Base-by-base conservation (phyloP, 192 early-diverging fungal species). In the Linnemannia hyalina region DNA sequence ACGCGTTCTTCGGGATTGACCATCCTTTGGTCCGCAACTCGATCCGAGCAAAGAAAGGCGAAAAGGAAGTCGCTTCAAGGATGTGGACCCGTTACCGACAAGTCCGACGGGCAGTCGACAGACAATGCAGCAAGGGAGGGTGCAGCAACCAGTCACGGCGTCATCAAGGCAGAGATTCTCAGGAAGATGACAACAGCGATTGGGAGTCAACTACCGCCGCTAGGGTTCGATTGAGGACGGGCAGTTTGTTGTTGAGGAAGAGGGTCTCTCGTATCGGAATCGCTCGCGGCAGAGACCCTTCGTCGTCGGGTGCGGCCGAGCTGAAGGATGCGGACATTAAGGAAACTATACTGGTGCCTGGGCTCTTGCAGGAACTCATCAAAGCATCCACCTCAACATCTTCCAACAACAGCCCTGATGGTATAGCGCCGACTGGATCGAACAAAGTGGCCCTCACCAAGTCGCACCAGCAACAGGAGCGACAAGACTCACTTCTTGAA, bases 51-150 rank as follows among this genome's bases (percentile, higher is more conserved):
- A 68, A 70, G 46, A n/a, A 29, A n/a, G 76, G 68, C 8, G 65
- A 68, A 29, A 69, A 38, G 32, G 42, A 77, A 29, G 76, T 57
- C 13, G 76, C 76, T 6, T 77, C 76, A 4, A 77, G 76, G 76
- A 77, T 69, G 68, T 77, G 76, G 76, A 13, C 68, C 13, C 46
- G 68, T 16, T 77, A 77, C 35, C 76, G 68, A 18, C 46, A 77
- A 49, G 63, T 29, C 7, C 76, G 52, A 36, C n/a, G 41, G 44
- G 44, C 32, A 8, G 22, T 71, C 23, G 70, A 71, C 22, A 40
- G 16, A 71, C 41, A 65, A 42, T 77, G 76, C 23, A 16, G 76
- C 11, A 71, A 71, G 70, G 18, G n/a, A 5, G 41, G 38, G 0
- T 71, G 70, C 20, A 4, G 9, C 9, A 13, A 18, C 22, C 23